Evolutionary conservation across 495 filamentous ascomycete genomes (phyloP).

Genomic region (Penicillium desertorum): DNA sequence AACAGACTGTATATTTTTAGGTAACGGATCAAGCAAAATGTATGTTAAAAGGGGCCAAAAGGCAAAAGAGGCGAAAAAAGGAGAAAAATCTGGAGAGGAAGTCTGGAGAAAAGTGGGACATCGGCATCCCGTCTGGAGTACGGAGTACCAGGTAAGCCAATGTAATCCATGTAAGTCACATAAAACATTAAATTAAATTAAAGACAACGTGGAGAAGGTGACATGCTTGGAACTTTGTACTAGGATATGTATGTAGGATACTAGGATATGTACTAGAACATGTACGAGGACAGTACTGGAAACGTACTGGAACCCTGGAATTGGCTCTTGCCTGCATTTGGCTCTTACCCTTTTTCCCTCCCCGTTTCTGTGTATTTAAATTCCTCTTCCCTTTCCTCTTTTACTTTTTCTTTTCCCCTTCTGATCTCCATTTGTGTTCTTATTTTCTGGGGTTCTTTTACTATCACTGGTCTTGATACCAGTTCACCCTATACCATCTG

Average conservation of each 20-base stretch:
- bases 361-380: conserved; percentile 11
- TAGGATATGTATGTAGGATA: not conserved
- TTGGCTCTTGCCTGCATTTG: conserved; percentile 1
- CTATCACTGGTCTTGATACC: conserved; percentile 2
- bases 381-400: conserved; percentile 12
- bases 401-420: conserved; percentile 13
- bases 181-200: not conserved
- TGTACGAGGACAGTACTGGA: not conserved
- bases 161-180: not conserved
- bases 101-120: not conserved
- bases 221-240: conserved; percentile 2
- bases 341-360: conserved; percentile 7
- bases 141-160: no score
- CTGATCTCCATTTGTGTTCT: not conserved
- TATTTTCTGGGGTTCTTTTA: not conserved
- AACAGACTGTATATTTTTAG: no score
- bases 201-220: not conserved
- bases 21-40: no score
- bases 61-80: not conserved
- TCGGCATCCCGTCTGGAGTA: not conserved
- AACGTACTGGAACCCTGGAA: not conserved
- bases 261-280: not conserved
- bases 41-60: no score
- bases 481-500: not conserved
- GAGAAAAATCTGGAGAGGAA: not conserved